Percentiles rank a stretch among this genome's conserved stretches.
These are phyloP conservation scores for Kalmanozyma brasiliensis DNA, from an alignment of 1,284 basidiomycete species.

Conservation along the genomic window DNA sequence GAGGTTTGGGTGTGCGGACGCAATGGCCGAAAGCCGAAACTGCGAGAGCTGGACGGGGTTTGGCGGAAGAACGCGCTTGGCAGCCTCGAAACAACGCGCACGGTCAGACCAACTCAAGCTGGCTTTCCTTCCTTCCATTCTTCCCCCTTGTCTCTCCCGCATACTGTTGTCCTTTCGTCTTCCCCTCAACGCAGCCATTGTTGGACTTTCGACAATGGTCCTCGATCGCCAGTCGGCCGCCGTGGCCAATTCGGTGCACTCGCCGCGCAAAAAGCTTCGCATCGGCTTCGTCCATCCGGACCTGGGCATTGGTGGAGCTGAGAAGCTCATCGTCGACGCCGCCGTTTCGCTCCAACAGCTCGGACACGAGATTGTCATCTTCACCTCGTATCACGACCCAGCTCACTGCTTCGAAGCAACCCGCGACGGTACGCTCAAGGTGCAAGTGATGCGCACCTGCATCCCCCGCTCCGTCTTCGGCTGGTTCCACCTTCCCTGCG, in stretches of 20 bases:
- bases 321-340: constrained; percentile 94
- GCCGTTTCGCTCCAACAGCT: constrained; percentile 84
- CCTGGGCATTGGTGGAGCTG: constrained; percentile 96
- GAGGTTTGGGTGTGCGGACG: constrained; percentile 9
- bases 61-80: constrained; percentile 18
- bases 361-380: constrained; percentile 89
- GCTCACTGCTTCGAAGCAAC: constrained; percentile 68
- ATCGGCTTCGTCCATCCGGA: constrained; percentile 95
- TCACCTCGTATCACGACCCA: constrained; percentile 91
- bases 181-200: background rate
- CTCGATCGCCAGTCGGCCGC: constrained; percentile 45
- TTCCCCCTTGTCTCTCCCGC: background rate
- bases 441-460: constrained; percentile 82
- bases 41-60: constrained; percentile 8
- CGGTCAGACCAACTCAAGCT: background rate
- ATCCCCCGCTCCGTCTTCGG: constrained; percentile 79
- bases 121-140: background rate
- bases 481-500: constrained; percentile 86
- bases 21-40: constrained; percentile 16
- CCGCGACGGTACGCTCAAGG: constrained; percentile 75
- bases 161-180: background rate
- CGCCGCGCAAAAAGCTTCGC: constrained; percentile 58
- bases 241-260: constrained; percentile 45
- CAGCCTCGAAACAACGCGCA: constrained; percentile 6
- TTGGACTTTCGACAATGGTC: constrained; percentile 9